Percentiles rank a stretch among this genome's conserved stretches.
Evolutionary conservation across 768 basidiomycete genomes (phyloP).

Genomic region (Glaciozyma antarctica): DNA sequence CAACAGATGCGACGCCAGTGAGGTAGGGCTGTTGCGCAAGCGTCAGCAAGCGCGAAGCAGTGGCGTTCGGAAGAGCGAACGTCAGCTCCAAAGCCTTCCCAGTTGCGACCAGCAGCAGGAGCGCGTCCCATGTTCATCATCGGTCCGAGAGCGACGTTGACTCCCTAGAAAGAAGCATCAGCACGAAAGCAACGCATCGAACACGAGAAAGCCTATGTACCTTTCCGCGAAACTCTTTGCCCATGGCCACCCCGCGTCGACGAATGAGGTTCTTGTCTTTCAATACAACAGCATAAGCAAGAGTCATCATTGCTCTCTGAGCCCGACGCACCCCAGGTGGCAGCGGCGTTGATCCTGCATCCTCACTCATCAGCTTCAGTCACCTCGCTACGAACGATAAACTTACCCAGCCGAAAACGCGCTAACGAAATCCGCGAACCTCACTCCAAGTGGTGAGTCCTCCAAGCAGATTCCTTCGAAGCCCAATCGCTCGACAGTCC

Average conservation of each 20-base stretch:
- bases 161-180: neutral
- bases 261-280: neutral
- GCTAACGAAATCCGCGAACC: neutral
- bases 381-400: neutral
- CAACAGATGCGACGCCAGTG: neutral
- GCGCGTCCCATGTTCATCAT: slow-evolving; percentile 32
- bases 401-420: neutral
- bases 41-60: neutral
- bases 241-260: neutral
- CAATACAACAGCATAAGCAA: neutral
- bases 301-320: neutral
- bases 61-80: neutral
- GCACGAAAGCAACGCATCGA: neutral
- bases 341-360: slow-evolving; percentile 1
- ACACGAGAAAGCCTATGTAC: neutral
- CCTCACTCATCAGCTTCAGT: neutral
- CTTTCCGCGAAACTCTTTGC: neutral
- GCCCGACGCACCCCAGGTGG: neutral
- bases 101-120: slow-evolving; percentile 19
- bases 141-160: slow-evolving; percentile 44
- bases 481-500: neutral
- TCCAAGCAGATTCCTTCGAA: neutral
- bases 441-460: neutral
- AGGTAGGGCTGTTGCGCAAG: slow-evolving; percentile 7
- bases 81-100: slow-evolving; percentile 25